Conservation (phyloP, 139 green algal species). For the Coccomyxa sp. region DNA sequence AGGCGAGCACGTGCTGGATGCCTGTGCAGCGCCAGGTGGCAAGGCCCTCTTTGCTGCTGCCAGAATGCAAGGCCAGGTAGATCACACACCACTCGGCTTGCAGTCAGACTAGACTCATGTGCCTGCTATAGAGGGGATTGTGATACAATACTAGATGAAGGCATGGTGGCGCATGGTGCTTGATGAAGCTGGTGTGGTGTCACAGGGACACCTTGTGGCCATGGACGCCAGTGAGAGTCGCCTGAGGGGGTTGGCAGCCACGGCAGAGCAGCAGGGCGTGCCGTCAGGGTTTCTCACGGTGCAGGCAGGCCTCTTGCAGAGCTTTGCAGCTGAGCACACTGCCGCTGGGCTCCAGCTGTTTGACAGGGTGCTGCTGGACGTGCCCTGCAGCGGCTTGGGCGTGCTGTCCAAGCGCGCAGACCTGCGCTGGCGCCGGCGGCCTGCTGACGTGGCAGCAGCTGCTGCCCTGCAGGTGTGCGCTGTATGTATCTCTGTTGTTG, state of each 20-base stretch:
- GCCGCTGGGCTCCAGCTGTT: background rate
- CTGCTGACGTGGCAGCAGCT: slow-evolving; percentile 55
- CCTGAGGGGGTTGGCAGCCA: slow-evolving; percentile 18
- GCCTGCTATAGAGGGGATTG: no score
- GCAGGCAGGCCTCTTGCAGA: background rate
- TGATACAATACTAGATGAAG: no score
- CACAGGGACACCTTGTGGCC: slow-evolving; percentile 35
- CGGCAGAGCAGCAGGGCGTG: background rate
- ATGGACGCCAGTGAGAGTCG: slow-evolving; percentile 36
- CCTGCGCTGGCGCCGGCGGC: slow-evolving; percentile 74
- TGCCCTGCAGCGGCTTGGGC: slow-evolving; percentile 83
- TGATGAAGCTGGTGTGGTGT: background rate
- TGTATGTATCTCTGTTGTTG: no score
- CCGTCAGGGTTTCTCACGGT: background rate
- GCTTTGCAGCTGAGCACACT: background rate
- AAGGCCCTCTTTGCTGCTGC: slow-evolving; percentile 81
- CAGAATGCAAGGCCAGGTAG: slow-evolving; percentile 57
- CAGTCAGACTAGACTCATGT: no score
- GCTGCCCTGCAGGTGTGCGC: slow-evolving; percentile 41
- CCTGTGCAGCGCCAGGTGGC: slow-evolving; percentile 83
- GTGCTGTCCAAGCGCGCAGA: slow-evolving; percentile 86
- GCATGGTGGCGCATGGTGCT: no score
- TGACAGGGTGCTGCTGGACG: slow-evolving; percentile 80
- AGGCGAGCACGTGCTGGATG: slow-evolving; percentile 79
- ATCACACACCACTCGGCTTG: no score